Base-by-base conservation (phyloP, 192 early-diverging fungal species). In the Physocladia obscura region DNA sequence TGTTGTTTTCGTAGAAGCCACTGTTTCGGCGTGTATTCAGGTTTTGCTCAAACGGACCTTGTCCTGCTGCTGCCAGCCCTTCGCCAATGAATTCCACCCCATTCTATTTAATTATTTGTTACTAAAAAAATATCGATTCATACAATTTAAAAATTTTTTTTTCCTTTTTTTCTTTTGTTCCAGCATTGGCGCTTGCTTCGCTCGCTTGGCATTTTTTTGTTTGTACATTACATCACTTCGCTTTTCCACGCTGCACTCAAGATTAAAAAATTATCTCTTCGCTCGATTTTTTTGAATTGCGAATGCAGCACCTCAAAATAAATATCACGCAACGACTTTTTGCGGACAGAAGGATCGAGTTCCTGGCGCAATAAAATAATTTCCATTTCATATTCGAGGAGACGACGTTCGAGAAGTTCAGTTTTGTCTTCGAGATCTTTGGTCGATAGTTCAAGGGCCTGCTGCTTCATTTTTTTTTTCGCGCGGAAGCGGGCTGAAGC, bases 391-490 rank as follows among this genome's bases (percentile, higher is more conserved):
- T 96, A 85, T 62, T 94, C 94, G 34, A 83, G 77, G 26, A 78
- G 44, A 21, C 90, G 85, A 58, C 80, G 77, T 77, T 95, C 93
- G 30, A 97, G 85, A 22, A 57, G 55, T 21, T 90, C 88, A 19
- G 87, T 89, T 75, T 87, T 88, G 4, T 75, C 77, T 4, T 84
- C 78, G 89, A 95, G 87, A 40, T 92, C 90, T 60, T 83, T 78
- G 4, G 92, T 92, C 0, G 89, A 90, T 27, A 85, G 82, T 77
- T 94, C 90, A 67, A 98, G 78, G 17, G 85, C 88, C 79, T 93
- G 89, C 76, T 97, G 95, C 38, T 91, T 87, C 76, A 89, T 67
- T 85, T 97, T 97, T 80, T 97, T 98, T 84, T 95, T 95, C 55
- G 91, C 83, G 19, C 96, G 84, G 88, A 98, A 98, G 11, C 96